Evolutionary conservation across 1,284 basidiomycete genomes (phyloP).

Genomic region (Pseudozyma sp.): DNA sequence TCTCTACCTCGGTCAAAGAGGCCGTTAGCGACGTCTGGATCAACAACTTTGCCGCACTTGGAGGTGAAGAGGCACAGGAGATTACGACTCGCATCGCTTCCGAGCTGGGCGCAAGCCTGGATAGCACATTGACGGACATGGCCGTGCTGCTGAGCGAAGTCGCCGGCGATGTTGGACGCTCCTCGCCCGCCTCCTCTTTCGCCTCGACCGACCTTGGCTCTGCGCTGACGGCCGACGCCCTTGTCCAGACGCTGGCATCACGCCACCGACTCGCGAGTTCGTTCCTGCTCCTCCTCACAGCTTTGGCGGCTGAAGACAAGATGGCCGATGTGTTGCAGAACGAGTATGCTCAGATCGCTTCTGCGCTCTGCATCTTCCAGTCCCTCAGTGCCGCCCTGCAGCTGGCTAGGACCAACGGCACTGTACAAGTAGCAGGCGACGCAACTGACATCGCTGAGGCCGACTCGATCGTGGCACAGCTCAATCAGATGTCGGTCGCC

Average conservation of each 20-base stretch:
- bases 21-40: slow-evolving; percentile 39
- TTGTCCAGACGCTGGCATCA: slow-evolving; percentile 37
- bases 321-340: slow-evolving; percentile 46
- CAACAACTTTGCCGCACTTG: slow-evolving; percentile 33
- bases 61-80: slow-evolving; percentile 28
- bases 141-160: slow-evolving; percentile 39
- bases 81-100: slow-evolving; percentile 22
- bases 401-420: slow-evolving; percentile 35
- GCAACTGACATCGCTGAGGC: slow-evolving; percentile 18
- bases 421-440: slow-evolving; percentile 23
- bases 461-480: slow-evolving; percentile 46
- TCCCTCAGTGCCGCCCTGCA: slow-evolving; percentile 28
- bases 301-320: slow-evolving; percentile 37
- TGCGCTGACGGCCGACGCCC: slow-evolving; percentile 35
- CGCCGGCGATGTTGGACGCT: slow-evolving; percentile 11
- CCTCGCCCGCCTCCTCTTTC: slow-evolving; percentile 7
- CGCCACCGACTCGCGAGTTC: slow-evolving; percentile 36
- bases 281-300: slow-evolving; percentile 40
- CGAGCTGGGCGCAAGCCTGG: slow-evolving; percentile 46
- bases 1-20: slow-evolving; percentile 46
- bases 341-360: slow-evolving; percentile 39
- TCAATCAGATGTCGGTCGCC: slow-evolving; percentile 48
- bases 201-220: slow-evolving; percentile 44
- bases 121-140: slow-evolving; percentile 40
- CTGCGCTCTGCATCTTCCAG: slow-evolving; percentile 42